Evolutionary conservation across 2,329 filamentous ascomycete species (phyloP).

Genomic region (Aspergillus sergii): DNA sequence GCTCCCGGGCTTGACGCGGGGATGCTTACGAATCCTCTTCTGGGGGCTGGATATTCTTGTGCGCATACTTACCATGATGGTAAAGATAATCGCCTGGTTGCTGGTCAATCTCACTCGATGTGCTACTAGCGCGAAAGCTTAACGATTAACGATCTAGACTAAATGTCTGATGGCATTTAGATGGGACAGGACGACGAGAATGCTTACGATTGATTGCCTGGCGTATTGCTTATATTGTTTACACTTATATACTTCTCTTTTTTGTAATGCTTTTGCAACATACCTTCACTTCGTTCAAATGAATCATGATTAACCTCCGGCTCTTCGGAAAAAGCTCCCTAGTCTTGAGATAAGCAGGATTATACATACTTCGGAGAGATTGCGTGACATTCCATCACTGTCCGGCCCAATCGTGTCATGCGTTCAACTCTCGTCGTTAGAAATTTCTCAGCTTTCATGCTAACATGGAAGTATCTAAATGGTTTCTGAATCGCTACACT

Average conservation of each 20-base stretch:
- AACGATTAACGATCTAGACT: neutral
- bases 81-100: constrained; percentile 46
- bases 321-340: neutral
- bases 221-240: neutral
- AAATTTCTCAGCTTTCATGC: neutral
- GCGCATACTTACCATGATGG: constrained; percentile 38
- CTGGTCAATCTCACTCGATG: constrained; percentile 43
- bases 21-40: constrained; percentile 40
- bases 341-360: neutral
- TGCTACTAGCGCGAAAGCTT: constrained; percentile 47
- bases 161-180: neutral
- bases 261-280: neutral
- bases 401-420: neutral
- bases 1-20: constrained; percentile 40
- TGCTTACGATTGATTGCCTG: neutral
- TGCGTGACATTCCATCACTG: neutral
- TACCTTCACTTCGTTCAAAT: neutral
- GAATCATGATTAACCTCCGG: neutral
- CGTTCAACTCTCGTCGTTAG: too few relatives aligned
- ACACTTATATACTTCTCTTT: neutral
- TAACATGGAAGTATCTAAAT: neutral
- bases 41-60: constrained; percentile 43
- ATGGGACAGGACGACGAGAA: neutral
- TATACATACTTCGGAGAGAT: neutral
- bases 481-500: neutral